Base-by-base conservation (phyloP, 2,329 filamentous ascomycete species). In the Penicillium sp. region DNA sequence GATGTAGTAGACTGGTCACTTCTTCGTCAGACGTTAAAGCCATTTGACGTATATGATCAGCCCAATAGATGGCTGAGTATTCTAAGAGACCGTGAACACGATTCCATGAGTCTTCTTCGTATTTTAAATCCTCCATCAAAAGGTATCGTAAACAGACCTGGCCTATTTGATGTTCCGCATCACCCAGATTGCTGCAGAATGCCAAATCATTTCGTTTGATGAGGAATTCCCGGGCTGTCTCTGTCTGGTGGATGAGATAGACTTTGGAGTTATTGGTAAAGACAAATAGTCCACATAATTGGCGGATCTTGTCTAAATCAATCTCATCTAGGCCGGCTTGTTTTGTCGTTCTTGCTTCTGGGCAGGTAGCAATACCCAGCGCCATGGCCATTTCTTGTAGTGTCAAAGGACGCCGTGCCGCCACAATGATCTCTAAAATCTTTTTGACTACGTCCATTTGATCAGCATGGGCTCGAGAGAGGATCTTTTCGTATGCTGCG, bases 161-260 rank as follows among this genome's bases (percentile, higher is more conserved):
- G 19, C 54, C 53, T 52, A 62, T 57, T 3, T 39, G 54, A 16
- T 47, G 14, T 14, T 62, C 57, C 8, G 54, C 21, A 26, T 62
- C 44, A 43, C 3, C 47, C 1, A 53, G 19, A 11, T 25, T 46
- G 33, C 10, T 46, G 21, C 19, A 57, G 29, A 57, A 61, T 43
- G 13, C 13, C 2, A 48, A 7, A 25, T 19, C 23, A 6, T 26
- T 11, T 19, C 39, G 45, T n/a, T 27, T 27, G 10, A 58, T 50
- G 9, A 61, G 55, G 35, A 56, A 61, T 13, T 60, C 58, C 11
- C 53, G 61, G 3, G 60, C 58, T 31, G 62, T 64, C 33, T 64
- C 58, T 31, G 62, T 64, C 33, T 64, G 52, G 47, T 64, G 60
- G 13, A 64, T 62, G 3, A 64, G 51, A n/a, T 62, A 60, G 26